phyloP scores from a whole-genome alignment of 2,329 filamentous ascomycete genomes.

The Aquanectria penicillioides region DNA sequence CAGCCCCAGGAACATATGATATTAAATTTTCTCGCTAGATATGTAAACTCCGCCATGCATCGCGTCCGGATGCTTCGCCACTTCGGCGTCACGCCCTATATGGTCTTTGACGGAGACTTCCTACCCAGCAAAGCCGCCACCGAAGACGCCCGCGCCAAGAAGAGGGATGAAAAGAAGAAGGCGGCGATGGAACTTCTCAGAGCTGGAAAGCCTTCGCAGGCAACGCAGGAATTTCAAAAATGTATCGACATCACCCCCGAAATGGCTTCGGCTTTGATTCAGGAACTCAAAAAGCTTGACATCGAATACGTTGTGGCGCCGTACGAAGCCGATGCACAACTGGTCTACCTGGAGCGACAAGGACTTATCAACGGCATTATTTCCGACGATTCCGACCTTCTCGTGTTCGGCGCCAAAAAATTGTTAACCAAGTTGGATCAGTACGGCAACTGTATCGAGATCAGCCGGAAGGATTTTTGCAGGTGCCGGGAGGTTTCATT shows the following conservation, averaged over 20 bases:
- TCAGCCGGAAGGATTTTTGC: slow-evolving; percentile 89
- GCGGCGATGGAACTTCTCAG: slow-evolving; percentile 81
- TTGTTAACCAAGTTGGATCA: slow-evolving; percentile 94
- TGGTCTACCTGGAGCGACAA: slow-evolving; percentile 90
- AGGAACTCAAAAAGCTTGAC: slow-evolving; percentile 83
- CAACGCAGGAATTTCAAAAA: slow-evolving; percentile 90
- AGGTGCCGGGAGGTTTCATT: slow-evolving; percentile 88
- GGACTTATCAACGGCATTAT: slow-evolving; percentile 88
- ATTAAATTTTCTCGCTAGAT: slow-evolving; percentile 62
- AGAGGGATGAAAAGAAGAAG: slow-evolving; percentile 80
- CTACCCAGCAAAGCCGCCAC: slow-evolving; percentile 93
- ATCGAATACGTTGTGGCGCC: slow-evolving; percentile 93
- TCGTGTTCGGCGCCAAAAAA: slow-evolving; percentile 93
- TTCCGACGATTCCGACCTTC: slow-evolving; percentile 94
- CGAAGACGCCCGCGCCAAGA: slow-evolving; percentile 79
- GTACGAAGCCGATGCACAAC: slow-evolving; percentile 96
- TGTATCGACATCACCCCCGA: slow-evolving; percentile 94
- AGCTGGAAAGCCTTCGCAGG: slow-evolving; percentile 82
- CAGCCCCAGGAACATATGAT: background rate
- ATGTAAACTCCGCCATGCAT: slow-evolving; percentile 89
- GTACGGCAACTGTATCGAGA: slow-evolving; percentile 91
- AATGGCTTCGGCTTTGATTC: slow-evolving; percentile 92
- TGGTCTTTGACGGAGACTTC: slow-evolving; percentile 96
- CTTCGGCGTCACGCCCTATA: slow-evolving; percentile 92
- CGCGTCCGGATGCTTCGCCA: slow-evolving; percentile 94